Evolutionary conservation across 495 filamentous ascomycete genomes (phyloP), one percentile per base, ranked within the genome.

Genomic region (Penicillium goetzii): DNA sequence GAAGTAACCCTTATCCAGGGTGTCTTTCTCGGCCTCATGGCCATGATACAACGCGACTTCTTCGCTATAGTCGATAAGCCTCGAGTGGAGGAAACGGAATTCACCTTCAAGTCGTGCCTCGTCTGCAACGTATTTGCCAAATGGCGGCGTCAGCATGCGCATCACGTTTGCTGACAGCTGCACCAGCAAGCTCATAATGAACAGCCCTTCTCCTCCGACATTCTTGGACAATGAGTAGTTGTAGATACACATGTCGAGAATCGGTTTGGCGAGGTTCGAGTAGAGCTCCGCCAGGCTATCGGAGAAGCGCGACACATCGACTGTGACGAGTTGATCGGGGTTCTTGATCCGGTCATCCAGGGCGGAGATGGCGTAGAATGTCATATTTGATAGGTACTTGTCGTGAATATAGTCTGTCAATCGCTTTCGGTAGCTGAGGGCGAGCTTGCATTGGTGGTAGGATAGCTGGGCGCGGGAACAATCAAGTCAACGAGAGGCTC

Each of bases 261-360:
- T 82, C 0, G 95, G 95, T 69, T 99, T 99, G 14, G 95, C 96
- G n/a, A 99, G 78, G 71, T 97, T 98, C 41, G 92, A 96, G 79
- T 99, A 99, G 28, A 99, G 80, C 68, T 99, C 95, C 5, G 95
- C 93, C 55, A 98, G 78, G 63, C 90, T 95, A 71, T 97, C 96
- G 9, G 94, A 95, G 81, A 98, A 99, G 66, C 93, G 92, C 56
- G 94, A 88, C 4, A 98, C 92, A 71, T 99, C 95, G 10, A 97
- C 93, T 0, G 93, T 93, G 68, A 99, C 97, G 17, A 98, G 86
- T 77, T 99, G 95, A 76, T 99, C 95, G 9, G 95, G 92, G 70
- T 99, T 99, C 81, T 97, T 97, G 81, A 99, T 97, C 62, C 95
- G 90, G 74, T 99, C 95, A 66, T 99, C 95, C 40, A 99, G 80